Evolutionary conservation across 352 stramenopile species (phyloP), one percentile per base, ranked within the genome.

Genomic region (Globisporangium apiculatum): DNA sequence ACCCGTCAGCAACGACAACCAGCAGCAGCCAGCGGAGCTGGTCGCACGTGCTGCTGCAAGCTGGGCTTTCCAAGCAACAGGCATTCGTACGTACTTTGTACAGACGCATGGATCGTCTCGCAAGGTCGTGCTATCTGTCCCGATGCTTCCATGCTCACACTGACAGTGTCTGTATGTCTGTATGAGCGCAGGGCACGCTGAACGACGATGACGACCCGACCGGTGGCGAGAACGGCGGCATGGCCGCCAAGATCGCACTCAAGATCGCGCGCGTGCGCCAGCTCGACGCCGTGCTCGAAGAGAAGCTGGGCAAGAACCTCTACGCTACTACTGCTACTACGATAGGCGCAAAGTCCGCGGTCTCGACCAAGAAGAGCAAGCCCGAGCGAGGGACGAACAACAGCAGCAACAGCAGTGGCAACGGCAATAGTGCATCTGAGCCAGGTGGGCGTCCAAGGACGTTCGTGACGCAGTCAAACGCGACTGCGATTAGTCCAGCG

Each of bases 261-360:
- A 88, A 88, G 60, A 83, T 86, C 65, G 76, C 77, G 18, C 73
- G 72, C 7, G 77, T 90, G 48, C 74, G 74, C 31, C 77, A 87
- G 43, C 56, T 87, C 8, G 80, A 90, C 53, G 61, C 55, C 0
- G 67, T 87, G 42, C 52, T 90, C 37, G 76, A 87, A 43, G 72
- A 85, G 8, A 87, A 86, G 61, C 64, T 86, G 7, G 77, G 77
- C 14, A 83, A 79, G 56, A 79, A 81, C 35, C 52, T 88, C 47
- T 88, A 87, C 37, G n/a, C 54, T 6, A 5, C 38, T 0, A 38
- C 55, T 37, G 75, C 53, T 15, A 85, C 24, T 31, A 31, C 24
- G 24, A 72, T 48, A 62, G 63, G n/a, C 43, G 37, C 10, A 64
- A 46, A 17, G 42, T 31, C 24, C 24, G 24, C 12, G 5, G 11